Percentiles rank a stretch among this genome's conserved stretches.
Evolutionary conservation across 768 basidiomycete species (phyloP).

Genomic region (Sarcodon sp.): DNA sequence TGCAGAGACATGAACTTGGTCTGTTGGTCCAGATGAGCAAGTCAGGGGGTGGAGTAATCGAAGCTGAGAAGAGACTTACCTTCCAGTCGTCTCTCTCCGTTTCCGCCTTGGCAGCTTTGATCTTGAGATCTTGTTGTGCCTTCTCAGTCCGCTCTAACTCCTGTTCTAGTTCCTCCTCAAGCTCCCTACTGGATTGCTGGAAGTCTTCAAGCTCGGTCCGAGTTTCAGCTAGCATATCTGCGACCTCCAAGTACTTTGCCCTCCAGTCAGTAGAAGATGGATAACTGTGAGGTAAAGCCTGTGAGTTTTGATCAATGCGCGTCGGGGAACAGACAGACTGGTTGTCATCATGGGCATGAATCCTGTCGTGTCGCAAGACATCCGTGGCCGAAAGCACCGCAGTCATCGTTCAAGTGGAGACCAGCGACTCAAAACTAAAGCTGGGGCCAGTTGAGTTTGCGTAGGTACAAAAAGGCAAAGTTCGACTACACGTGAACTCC

Average conservation of each 20-base stretch:
- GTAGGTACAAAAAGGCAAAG: too few species aligned
- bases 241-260: constrained; percentile 68
- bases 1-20: constrained; percentile 80
- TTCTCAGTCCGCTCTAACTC: constrained; percentile 85
- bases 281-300: constrained; percentile 27
- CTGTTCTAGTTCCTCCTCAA: constrained; percentile 86
- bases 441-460: too few species aligned
- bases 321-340: constrained; percentile 25
- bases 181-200: constrained; percentile 76
- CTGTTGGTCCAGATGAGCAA: constrained; percentile 21
- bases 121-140: constrained; percentile 66
- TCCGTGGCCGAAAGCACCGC: constrained; percentile 52
- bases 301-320: constrained; percentile 5
- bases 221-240: constrained; percentile 77
- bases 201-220: constrained; percentile 81
- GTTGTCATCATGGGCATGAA: constrained; percentile 49
- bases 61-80: constrained; percentile 30
- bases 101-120: constrained; percentile 59
- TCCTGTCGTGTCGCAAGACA: constrained; percentile 42
- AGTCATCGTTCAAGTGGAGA: constrained; percentile 29
- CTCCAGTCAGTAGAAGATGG: constrained; percentile 58
- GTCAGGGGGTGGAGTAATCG: background rate
- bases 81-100: constrained; percentile 87
- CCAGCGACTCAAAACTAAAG: too few species aligned
- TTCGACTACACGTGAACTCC: too few species aligned